These are phyloP conservation scores for Penicillium sp. DNA, from an alignment of 2,329 filamentous ascomycete species.

Conservation along the genomic window DNA sequence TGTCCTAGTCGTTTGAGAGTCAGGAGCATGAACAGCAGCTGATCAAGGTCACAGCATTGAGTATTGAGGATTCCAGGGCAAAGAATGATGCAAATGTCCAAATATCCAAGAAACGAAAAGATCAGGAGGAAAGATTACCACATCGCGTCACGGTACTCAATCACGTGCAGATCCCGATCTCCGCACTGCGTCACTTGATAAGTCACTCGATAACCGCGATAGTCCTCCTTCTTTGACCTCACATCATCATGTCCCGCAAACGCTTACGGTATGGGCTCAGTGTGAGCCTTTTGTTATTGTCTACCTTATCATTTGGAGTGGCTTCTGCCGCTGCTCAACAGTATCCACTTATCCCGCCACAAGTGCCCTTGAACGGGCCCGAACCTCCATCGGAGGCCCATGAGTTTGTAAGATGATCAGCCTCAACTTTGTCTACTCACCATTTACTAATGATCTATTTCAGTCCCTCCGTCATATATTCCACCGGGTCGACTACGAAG, in stretches of 20 bases:
- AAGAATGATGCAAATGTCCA: background rate
- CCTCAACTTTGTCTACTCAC: background rate
- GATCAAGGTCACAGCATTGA: background rate
- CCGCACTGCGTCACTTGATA: slow-evolving; percentile 29
- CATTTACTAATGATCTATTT: slow-evolving; percentile 4
- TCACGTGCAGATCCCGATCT: slow-evolving; percentile 23
- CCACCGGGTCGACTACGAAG: slow-evolving; percentile 80
- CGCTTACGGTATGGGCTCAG: slow-evolving; percentile 13
- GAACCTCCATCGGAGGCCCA: slow-evolving; percentile 26
- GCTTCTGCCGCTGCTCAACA: slow-evolving; percentile 26
- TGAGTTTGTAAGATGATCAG: slow-evolving; percentile 38
- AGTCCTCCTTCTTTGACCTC: slow-evolving; percentile 13
- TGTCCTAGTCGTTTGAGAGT: background rate
- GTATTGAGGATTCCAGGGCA: background rate
- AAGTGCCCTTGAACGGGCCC: slow-evolving; percentile 28
- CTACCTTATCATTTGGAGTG: slow-evolving; percentile 21
- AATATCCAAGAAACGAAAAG: background rate
- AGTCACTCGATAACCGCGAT: slow-evolving; percentile 12
- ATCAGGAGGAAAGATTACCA: background rate
- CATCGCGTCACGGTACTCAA: slow-evolving; percentile 13
- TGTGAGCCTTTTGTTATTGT: slow-evolving; percentile 25
- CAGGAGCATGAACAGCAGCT: background rate
- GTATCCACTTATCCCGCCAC: slow-evolving; percentile 36
- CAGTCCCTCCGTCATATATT: slow-evolving; percentile 77
- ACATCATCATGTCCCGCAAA: slow-evolving; percentile 25